These are phyloP conservation scores for Chaetothyriales sp. DNA, from an alignment of 2,329 filamentous ascomycete species.

Conservation along the genomic window DNA sequence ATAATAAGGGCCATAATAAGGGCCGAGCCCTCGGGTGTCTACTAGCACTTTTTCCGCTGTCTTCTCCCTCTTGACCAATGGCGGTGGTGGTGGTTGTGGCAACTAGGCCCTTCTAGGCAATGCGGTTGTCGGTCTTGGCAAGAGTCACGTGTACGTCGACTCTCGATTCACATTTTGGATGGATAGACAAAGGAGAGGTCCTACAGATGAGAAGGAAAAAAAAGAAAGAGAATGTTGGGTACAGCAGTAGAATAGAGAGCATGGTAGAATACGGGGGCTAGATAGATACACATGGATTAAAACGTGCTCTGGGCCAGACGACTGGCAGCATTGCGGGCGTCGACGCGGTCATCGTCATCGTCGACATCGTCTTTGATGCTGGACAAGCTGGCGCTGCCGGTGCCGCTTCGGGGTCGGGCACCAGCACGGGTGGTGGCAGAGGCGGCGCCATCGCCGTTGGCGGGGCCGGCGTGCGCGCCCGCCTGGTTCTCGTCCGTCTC, in stretches of 20 bases:
- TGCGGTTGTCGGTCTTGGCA: too few species aligned
- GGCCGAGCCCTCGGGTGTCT: too few species aligned
- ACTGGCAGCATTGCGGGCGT: conserved; percentile 90
- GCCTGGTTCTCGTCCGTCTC: conserved; percentile 48
- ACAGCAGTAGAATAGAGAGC: background rate
- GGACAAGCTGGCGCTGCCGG: conserved; percentile 39
- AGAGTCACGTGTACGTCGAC: too few species aligned
- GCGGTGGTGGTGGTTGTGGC: too few species aligned
- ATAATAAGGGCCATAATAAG: too few species aligned
- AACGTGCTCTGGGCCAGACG: conserved; percentile 90
- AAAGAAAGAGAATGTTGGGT: background rate
- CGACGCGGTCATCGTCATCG: conserved; percentile 79
- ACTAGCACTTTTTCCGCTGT: too few species aligned
- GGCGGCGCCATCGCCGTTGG: conserved; percentile 23
- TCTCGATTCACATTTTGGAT: too few species aligned
- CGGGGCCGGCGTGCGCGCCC: conserved; percentile 47
- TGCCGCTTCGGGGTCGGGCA: conserved; percentile 23
- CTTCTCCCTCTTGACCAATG: too few species aligned
- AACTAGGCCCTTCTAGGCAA: too few species aligned
- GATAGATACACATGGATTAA: conserved; percentile 26
- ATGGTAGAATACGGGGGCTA: background rate
- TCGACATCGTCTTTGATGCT: conserved; percentile 58
- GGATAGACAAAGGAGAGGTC: too few species aligned
- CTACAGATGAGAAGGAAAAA: background rate
- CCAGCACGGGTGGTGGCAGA: background rate